A percentile compares a stretch with the other conserved stretches of the same genome.
Conservation (phyloP, 495 filamentous ascomycete species). For the Evernia prunastri region DNA sequence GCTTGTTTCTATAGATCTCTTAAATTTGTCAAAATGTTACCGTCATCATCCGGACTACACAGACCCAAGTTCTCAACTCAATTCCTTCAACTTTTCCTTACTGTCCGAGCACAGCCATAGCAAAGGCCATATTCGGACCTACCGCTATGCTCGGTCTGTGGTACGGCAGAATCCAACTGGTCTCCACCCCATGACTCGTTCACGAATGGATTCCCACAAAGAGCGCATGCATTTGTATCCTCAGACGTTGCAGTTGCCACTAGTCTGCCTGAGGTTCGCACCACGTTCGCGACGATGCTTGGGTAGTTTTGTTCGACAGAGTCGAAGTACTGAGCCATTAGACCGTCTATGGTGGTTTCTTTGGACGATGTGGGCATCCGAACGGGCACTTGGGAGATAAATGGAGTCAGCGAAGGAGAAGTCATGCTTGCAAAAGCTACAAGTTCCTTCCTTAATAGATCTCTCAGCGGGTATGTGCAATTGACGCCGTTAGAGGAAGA, state of each 20-base stretch:
- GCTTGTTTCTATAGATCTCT: too few relatives aligned
- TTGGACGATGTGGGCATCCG: slow-evolving; percentile 53
- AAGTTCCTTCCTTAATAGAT: slow-evolving; percentile 75
- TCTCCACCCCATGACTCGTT: slow-evolving; percentile 36
- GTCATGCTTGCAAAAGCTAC: slow-evolving; percentile 50
- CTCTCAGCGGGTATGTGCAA: slow-evolving; percentile 69
- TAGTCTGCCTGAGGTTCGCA: slow-evolving; percentile 77
- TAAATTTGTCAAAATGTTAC: too few relatives aligned
- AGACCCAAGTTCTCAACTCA: neutral
- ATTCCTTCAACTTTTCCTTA: neutral
- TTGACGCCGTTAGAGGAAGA: slow-evolving; percentile 46
- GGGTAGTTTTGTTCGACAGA: slow-evolving; percentile 85
- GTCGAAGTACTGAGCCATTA: slow-evolving; percentile 82
- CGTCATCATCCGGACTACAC: too few relatives aligned
- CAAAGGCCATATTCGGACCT: slow-evolving; percentile 35
- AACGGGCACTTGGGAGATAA: slow-evolving; percentile 40
- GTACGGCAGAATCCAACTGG: slow-evolving; percentile 20
- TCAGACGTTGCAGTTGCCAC: slow-evolving; percentile 25
- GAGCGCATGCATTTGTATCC: slow-evolving; percentile 27
- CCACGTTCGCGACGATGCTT: slow-evolving; percentile 88
- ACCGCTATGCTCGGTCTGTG: neutral
- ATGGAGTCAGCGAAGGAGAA: slow-evolving; percentile 42
- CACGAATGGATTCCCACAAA: slow-evolving; percentile 42
- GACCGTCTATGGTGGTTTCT: slow-evolving; percentile 79
- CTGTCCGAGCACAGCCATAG: slow-evolving; percentile 54